A percentile compares a stretch with the other conserved stretches of the same genome.
These are phyloP conservation scores for Blastomyces silverae DNA, from an alignment of 2,329 filamentous ascomycete genomes.

Conservation along the genomic window DNA sequence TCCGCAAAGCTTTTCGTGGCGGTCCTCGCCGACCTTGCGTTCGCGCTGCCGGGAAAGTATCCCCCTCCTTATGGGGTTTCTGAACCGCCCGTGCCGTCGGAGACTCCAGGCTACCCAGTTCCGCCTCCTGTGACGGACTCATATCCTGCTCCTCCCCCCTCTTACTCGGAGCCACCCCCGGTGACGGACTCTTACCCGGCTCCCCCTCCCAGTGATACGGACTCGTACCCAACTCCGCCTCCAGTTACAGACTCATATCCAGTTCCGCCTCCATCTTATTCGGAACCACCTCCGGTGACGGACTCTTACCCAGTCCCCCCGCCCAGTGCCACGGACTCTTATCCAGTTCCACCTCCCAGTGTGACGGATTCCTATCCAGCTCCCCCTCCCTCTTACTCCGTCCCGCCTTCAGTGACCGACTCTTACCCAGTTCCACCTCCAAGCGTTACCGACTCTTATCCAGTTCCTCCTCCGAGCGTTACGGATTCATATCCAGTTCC, in stretches of 20 bases:
- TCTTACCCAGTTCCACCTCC: neutral
- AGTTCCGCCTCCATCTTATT: neutral
- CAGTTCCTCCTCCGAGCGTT: neutral
- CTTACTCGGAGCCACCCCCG: too few relatives aligned
- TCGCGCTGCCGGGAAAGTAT: constrained; percentile 3
- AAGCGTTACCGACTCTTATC: neutral
- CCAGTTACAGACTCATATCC: neutral
- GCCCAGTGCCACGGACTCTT: neutral
- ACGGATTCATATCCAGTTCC: neutral
- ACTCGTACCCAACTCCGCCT: neutral
- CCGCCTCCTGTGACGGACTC: neutral
- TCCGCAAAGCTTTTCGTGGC: constrained; percentile 5
- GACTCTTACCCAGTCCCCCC: neutral
- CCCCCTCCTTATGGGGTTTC: neutral
- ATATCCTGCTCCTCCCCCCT: too few relatives aligned
- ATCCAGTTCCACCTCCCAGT: neutral
- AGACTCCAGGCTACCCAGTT: neutral
- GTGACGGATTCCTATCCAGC: neutral
- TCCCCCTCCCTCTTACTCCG: too few relatives aligned
- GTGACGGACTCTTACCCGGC: neutral
- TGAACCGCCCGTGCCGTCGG: neutral
- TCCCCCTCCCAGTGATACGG: neutral
- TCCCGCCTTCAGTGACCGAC: too few relatives aligned
- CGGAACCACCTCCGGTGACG: neutral
- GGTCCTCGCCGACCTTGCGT: constrained; percentile 10